These are phyloP conservation scores for Malus fusca DNA, from an alignment of 306 rosid genomes.

Conservation along the genomic window DNA sequence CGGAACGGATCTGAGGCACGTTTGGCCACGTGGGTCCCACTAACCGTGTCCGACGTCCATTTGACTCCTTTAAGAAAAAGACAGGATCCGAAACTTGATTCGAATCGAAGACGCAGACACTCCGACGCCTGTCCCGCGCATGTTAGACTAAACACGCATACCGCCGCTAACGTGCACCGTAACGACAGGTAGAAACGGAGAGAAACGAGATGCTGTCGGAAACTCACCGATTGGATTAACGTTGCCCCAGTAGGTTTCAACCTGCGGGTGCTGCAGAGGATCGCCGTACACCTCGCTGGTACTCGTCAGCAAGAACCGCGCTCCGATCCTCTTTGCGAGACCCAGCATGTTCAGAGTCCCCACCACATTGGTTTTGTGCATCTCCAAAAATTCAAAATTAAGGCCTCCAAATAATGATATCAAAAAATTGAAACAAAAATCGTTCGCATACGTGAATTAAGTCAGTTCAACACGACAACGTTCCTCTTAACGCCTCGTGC, in stretches of 20 bases:
- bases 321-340: slow-evolving; percentile 81
- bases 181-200: background rate
- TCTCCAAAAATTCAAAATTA: background rate
- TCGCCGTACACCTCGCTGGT: slow-evolving; percentile 98
- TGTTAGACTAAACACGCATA: background rate
- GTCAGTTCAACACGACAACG: too few relatives aligned
- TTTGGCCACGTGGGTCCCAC: slow-evolving; percentile 15
- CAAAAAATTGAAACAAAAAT: background rate
- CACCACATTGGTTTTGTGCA: slow-evolving; percentile 95
- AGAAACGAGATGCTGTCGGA: background rate
- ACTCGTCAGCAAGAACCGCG: slow-evolving; percentile 82
- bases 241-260: slow-evolving; percentile 98
- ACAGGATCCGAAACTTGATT: background rate
- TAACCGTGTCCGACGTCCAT: slow-evolving; percentile 8
- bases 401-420: background rate
- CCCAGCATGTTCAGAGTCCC: slow-evolving; percentile 97
- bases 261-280: slow-evolving; percentile 97
- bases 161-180: slow-evolving; percentile 13
- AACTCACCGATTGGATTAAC: slow-evolving; percentile 87
- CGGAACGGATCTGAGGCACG: slow-evolving; percentile 7
- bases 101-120: background rate
- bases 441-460: too few relatives aligned
- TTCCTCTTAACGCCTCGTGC: background rate
- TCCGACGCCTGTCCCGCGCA: background rate
- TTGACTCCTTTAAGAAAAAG: background rate